Conservation (phyloP, 345 rosid species). For the Bruguiera parviflora region DNA sequence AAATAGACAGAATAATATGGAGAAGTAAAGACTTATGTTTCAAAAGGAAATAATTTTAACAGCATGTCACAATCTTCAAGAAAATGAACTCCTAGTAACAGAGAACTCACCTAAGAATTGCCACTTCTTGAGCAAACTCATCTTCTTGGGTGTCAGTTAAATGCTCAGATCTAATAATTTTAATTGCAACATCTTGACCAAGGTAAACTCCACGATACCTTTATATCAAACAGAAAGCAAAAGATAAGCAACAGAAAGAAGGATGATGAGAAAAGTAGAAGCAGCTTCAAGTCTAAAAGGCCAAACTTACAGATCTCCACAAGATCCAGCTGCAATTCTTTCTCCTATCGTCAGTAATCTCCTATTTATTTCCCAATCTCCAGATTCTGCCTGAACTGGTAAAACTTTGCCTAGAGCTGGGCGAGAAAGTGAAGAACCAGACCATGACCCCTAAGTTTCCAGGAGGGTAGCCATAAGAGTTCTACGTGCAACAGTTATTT, state of each 20-base stretch:
- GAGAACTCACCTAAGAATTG: constrained; percentile 52
- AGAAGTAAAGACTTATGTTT: neutral
- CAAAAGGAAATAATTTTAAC: neutral
- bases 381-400: constrained; percentile 26
- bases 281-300: constrained; percentile 1
- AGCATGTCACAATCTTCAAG: neutral
- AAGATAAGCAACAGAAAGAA: constrained; percentile 9
- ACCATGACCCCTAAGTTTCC: constrained; percentile 52
- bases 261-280: neutral
- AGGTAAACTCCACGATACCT: constrained; percentile 61
- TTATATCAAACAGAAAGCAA: constrained; percentile 17
- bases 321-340: constrained; percentile 62
- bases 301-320: constrained; percentile 66
- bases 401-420: constrained; percentile 32
- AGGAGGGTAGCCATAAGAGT: constrained; percentile 7
- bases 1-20: neutral
- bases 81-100: no score
- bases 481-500: constrained; percentile 7
- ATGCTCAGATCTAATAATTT: constrained; percentile 60
- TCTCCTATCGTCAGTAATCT: constrained; percentile 55
- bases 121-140: constrained; percentile 68
- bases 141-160: constrained; percentile 46
- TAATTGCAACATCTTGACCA: constrained; percentile 74
- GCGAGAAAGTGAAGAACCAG: constrained; percentile 46
- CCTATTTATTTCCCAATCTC: constrained; percentile 57